Evolutionary conservation across 2,329 filamentous ascomycete species (phyloP).

Genomic region (Xylariaceae sp.): DNA sequence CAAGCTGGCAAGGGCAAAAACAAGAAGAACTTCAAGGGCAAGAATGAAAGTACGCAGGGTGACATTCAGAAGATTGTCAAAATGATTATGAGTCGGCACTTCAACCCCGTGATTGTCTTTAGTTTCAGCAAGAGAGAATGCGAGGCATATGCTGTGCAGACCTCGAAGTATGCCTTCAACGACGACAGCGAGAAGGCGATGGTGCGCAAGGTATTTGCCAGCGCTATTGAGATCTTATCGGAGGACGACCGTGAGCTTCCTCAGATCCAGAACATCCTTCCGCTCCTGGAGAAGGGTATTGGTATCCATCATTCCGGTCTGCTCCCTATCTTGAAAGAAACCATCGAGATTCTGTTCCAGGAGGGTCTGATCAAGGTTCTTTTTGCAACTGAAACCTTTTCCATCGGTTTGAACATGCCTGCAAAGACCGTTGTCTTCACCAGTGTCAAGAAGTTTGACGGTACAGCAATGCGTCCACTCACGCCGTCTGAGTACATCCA

Average conservation of each 20-base stretch:
- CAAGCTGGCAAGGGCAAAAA: conserved; percentile 84
- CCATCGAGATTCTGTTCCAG: conserved; percentile 97
- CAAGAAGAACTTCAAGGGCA: conserved; percentile 86
- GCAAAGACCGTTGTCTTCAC: conserved; percentile 99
- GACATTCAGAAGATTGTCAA: conserved; percentile 98
- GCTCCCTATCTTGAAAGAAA: conserved; percentile 93
- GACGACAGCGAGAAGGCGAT: conserved; percentile 92
- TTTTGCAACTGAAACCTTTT: conserved; percentile 97
- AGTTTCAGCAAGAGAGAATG: conserved; percentile 98
- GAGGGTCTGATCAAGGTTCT: conserved; percentile 96
- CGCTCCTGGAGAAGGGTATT: conserved; percentile 83
- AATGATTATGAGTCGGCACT: conserved; percentile 98
- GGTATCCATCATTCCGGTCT: conserved; percentile 96
- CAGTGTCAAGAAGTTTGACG: conserved; percentile 92
- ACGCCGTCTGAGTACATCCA: conserved; percentile 97
- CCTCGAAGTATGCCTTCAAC: conserved; percentile 87
- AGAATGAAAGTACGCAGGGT: conserved; percentile 61
- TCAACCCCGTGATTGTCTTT: conserved; percentile 98
- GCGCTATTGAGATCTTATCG: conserved; percentile 85
- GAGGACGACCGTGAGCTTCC: conserved; percentile 85
- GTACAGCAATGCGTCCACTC: conserved; percentile 70
- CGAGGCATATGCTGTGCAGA: conserved; percentile 81
- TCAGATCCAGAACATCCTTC: conserved; percentile 86
- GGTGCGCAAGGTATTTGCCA: conserved; percentile 90
- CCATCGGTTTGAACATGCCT: conserved; percentile 97